Evolutionary conservation across 2,329 filamentous ascomycete genomes (phyloP).

Genomic region (Bipolaris bicolor): DNA sequence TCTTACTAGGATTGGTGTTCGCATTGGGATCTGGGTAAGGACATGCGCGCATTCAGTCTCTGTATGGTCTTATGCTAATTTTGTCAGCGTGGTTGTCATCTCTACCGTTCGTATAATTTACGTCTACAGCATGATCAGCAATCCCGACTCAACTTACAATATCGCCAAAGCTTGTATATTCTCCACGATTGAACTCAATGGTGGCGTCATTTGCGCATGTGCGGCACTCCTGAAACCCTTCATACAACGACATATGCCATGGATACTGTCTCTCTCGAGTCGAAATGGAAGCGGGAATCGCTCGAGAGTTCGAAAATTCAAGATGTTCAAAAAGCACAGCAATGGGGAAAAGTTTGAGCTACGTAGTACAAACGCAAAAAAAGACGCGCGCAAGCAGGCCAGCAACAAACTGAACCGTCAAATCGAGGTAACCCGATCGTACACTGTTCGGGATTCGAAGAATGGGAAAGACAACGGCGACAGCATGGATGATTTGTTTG

Average conservation of each 20-base stretch:
- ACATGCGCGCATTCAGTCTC: background rate
- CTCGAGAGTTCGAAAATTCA: constrained; percentile 16
- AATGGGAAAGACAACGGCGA: constrained; percentile 8
- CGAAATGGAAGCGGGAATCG: constrained; percentile 7
- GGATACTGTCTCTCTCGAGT: constrained; percentile 18
- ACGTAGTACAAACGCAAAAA: constrained; percentile 4
- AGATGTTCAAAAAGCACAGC: constrained; percentile 10
- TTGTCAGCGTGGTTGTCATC: constrained; percentile 20
- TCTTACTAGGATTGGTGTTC: constrained; percentile 38
- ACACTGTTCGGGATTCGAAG: constrained; percentile 13
- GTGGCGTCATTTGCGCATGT: constrained; percentile 27
- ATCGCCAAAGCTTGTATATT: constrained; percentile 26
- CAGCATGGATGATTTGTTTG: constrained; percentile 23
- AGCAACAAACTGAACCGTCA: constrained; percentile 4
- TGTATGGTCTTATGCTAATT: constrained; percentile 1
- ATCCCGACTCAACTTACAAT: constrained; percentile 28
- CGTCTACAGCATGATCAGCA: constrained; percentile 23
- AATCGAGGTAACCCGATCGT: constrained; percentile 19
- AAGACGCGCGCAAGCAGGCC: background rate
- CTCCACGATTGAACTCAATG: constrained; percentile 27
- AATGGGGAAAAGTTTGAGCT: constrained; percentile 13
- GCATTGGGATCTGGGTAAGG: constrained; percentile 33
- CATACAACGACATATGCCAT: constrained; percentile 20
- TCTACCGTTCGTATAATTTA: constrained; percentile 31
- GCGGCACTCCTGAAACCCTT: constrained; percentile 26